Conservation (phyloP, 2,329 filamentous ascomycete genomes). For the Nakataea oryzae region DNA sequence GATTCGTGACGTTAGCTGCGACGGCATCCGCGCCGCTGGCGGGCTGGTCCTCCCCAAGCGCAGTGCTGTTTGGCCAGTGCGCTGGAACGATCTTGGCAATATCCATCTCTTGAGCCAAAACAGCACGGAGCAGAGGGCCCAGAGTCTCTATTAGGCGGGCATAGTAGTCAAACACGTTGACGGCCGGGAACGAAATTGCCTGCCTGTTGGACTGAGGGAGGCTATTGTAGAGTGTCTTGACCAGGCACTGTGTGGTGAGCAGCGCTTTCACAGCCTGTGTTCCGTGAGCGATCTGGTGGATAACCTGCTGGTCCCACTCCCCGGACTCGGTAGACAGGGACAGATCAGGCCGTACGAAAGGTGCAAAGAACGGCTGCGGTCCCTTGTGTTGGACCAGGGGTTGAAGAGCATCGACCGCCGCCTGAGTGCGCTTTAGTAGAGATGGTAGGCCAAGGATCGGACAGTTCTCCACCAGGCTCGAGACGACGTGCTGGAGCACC, state of each 20-base stretch:
- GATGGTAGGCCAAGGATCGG: conserved; percentile 75
- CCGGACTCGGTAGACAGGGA: conserved; percentile 18
- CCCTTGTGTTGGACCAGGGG: conserved; percentile 47
- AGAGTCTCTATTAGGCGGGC: conserved; percentile 62
- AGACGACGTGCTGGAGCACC: conserved; percentile 63
- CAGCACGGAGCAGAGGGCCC: conserved; percentile 66
- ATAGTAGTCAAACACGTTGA: conserved; percentile 83
- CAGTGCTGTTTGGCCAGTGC: conserved; percentile 37
- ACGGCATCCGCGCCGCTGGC: not conserved
- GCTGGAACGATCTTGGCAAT: conserved; percentile 65
- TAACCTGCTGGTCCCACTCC: conserved; percentile 21
- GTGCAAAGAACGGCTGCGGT: conserved; percentile 58
- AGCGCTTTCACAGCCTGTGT: conserved; percentile 71
- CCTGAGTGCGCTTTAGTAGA: conserved; percentile 63
- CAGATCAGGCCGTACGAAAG: conserved; percentile 42
- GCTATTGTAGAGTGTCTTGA: conserved; percentile 63
- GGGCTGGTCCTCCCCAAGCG: not conserved
- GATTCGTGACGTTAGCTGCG: not conserved
- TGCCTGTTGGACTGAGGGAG: conserved; percentile 62
- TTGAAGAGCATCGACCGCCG: conserved; percentile 55
- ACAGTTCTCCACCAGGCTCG: conserved; percentile 69
- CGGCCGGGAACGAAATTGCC: conserved; percentile 55
- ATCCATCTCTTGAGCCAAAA: conserved; percentile 75
- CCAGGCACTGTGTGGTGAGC: conserved; percentile 64
- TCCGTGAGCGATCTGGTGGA: conserved; percentile 45